A percentile compares a stretch with the other conserved stretches of the same genome.
Evolutionary conservation across 2,329 filamentous ascomycete species (phyloP).

Genomic region (Colletotrichum endophyticum): DNA sequence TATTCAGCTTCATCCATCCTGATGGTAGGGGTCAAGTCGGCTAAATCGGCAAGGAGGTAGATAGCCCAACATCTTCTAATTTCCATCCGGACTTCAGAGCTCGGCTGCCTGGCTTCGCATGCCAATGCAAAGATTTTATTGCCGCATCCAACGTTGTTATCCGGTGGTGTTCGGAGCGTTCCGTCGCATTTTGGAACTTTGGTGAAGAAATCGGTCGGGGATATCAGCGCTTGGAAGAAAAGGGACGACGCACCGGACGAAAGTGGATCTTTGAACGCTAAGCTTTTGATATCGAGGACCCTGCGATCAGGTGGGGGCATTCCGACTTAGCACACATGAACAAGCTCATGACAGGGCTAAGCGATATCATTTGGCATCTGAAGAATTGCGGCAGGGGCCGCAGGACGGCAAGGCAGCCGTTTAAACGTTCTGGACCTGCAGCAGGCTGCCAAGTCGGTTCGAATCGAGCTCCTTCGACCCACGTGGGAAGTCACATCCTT

Average conservation of each 20-base stretch:
- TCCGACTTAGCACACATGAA: neutral
- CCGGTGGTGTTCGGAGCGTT: neutral
- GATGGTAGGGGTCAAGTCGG: neutral
- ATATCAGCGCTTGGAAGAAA: neutral
- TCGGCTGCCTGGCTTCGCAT: neutral
- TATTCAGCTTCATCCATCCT: neutral
- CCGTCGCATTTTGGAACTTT: neutral
- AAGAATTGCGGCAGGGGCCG: neutral
- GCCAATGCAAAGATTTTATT: neutral
- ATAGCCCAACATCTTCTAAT: neutral
- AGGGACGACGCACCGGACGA: neutral
- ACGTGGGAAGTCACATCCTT: neutral
- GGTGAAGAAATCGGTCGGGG: neutral
- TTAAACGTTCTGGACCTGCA: neutral
- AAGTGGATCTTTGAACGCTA: neutral
- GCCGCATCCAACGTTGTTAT: neutral
- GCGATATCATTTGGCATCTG: neutral
- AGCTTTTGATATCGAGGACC: neutral
- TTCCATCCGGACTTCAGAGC: neutral
- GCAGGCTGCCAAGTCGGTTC: neutral
- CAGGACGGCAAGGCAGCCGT: neutral
- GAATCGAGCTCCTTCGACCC: neutral
- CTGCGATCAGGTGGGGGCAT: neutral
- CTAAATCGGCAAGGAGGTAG: neutral
- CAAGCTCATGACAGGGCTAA: neutral